phyloP scores from a whole-genome alignment of 305 asterid genomes.

The Ajuga reptans region DNA sequence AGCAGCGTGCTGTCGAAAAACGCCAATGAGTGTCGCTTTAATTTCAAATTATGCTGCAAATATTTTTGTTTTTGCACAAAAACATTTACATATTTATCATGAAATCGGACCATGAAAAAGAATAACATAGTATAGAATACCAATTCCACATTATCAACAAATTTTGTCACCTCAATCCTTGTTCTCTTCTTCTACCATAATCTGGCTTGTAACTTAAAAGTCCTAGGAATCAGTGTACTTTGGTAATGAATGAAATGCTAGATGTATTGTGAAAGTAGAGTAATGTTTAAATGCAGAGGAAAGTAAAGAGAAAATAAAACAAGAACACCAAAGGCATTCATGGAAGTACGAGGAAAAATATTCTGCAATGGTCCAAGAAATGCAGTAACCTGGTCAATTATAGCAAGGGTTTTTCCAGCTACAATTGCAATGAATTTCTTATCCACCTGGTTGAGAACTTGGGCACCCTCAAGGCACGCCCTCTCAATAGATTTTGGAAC shows the following conservation, averaged over 20 bases:
- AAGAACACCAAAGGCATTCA: background rate
- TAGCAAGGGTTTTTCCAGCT: conserved; percentile 65
- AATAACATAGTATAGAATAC: background rate
- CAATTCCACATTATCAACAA: background rate
- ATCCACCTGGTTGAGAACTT: conserved; percentile 86
- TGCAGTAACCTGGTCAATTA: conserved; percentile 74
- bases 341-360: conserved; percentile 7
- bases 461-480: conserved; percentile 62
- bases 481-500: conserved; percentile 70
- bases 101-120: background rate
- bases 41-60: background rate
- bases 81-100: background rate
- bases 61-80: background rate
- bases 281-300: background rate
- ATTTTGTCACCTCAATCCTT: background rate
- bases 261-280: conserved; percentile 10
- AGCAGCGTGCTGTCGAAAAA: conserved; percentile 81
- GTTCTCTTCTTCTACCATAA: background rate
- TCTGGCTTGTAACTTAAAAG: background rate
- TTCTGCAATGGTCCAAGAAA: conserved; percentile 10
- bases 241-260: background rate
- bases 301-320: background rate
- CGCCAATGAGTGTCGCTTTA: conserved; percentile 20
- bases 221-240: conserved; percentile 1
- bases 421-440: conserved; percentile 88